Evolutionary conservation across 768 basidiomycete species (phyloP), one percentile per base, ranked within the genome.

Genomic region (Lentinula lateritia): DNA sequence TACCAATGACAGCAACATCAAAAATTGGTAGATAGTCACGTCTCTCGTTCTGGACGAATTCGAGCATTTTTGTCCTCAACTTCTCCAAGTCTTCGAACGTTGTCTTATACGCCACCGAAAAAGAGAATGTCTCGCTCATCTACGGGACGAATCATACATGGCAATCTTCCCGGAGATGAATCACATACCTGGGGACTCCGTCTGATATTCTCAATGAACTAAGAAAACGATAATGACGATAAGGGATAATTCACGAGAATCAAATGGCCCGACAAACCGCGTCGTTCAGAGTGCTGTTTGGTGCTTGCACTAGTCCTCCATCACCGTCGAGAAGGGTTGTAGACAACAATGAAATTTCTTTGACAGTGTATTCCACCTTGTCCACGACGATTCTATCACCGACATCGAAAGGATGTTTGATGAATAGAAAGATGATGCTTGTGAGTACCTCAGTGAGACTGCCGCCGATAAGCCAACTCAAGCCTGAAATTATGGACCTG

Each of bases 371-470:
- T 7, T 69, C 76, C 38, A 80, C 75, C 32, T 77, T 78, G 58
- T 76, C 74, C 50, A 88, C 63, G 55, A 73, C 75, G 54, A 95
- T 80, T 50, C 88, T 75, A 73, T 93, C 92, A 28, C 89, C 89
- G 28, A 92, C 90, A 71, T 92, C 90, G 77, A 87, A 90, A 0
- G 88, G 89, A 69, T 90, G 88, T 68, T 92, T 92, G 72, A 93
- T 81, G 74, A 95, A 95, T 34, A 97, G 78, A 82, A 97, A 95
- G 69, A 95, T 93, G 71, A 94, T 92, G 61, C 88, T 88, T 5
- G 85, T 85, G 60, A 95, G 78, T 50, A 95, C 85, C 72, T 94
- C 92, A 64, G 90, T 84, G 63, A 91, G 78, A 58, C 86, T 90
- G 50, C 80, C 78, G 42, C 93, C 94, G 66, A 95, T 92, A 60